These are phyloP conservation scores for Botrytis tulipae DNA, from an alignment of 2,329 filamentous ascomycete genomes.

Conservation along the genomic window DNA sequence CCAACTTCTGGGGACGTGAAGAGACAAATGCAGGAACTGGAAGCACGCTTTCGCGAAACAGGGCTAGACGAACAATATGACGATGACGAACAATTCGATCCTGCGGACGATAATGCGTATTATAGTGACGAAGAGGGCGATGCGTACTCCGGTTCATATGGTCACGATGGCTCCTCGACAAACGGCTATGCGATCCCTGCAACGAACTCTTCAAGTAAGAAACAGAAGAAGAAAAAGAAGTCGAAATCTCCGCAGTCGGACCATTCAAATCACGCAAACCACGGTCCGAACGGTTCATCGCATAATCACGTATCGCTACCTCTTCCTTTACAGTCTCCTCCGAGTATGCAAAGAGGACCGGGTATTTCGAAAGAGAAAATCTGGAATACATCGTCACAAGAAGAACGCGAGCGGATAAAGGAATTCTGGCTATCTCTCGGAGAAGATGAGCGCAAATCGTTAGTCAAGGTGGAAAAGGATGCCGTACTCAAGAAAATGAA, in stretches of 20 bases:
- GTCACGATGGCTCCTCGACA: conserved; percentile 35
- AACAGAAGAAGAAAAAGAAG: conserved; percentile 45
- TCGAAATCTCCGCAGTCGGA: conserved; percentile 30
- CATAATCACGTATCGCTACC: conserved; percentile 38
- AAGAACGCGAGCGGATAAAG: conserved; percentile 96
- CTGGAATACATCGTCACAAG: conserved; percentile 93
- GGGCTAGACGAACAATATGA: conserved; percentile 33
- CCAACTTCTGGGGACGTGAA: conserved; percentile 24
- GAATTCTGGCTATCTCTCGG: conserved; percentile 95
- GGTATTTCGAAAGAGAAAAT: conserved; percentile 68
- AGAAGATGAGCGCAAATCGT: conserved; percentile 89
- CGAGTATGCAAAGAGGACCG: conserved; percentile 42
- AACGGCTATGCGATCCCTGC: conserved; percentile 36
- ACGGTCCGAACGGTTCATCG: conserved; percentile 32
- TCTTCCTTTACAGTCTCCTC: conserved; percentile 40
- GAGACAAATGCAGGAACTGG: conserved; percentile 34
- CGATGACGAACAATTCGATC: conserved; percentile 41
- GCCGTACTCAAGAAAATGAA: conserved; percentile 99
- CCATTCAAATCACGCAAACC: conserved; percentile 30
- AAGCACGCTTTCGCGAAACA: conserved; percentile 35
- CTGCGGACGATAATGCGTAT: conserved; percentile 52
- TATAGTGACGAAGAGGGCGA: conserved; percentile 54
- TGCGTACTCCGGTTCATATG: conserved; percentile 38
- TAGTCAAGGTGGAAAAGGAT: conserved; percentile 98
- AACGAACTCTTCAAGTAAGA: conserved; percentile 36